phyloP scores from a whole-genome alignment of 352 stramenopile species.

The Pythium guiyangense region DNA sequence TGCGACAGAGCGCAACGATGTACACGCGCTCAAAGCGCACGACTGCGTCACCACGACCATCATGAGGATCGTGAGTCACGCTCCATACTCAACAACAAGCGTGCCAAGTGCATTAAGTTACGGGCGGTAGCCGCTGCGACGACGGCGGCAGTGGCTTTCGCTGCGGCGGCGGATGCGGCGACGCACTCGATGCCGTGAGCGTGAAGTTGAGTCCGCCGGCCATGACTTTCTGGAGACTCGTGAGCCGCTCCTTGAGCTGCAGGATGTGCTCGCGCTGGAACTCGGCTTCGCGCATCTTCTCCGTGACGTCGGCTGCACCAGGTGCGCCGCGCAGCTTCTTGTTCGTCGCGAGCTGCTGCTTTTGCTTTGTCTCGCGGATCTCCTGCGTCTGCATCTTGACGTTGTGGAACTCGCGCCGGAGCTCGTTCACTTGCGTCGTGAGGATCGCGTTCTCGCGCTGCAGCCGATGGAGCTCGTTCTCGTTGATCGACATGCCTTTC shows the following conservation, averaged over 20 bases:
- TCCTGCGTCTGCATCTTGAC: conserved; percentile 72
- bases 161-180: conserved; percentile 2
- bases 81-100: background rate
- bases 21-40: conserved; percentile 70
- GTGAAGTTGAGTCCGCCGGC: conserved; percentile 54
- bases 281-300: conserved; percentile 61
- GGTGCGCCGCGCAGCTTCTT: conserved; percentile 3
- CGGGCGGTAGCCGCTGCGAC: conserved; percentile 59
- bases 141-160: conserved; percentile 11
- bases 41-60: background rate
- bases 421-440: conserved; percentile 79
- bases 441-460: conserved; percentile 82
- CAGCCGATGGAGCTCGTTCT: conserved; percentile 72
- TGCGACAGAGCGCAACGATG: conserved; percentile 78
- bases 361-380: conserved; percentile 42
- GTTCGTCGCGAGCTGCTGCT: conserved; percentile 16
- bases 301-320: conserved; percentile 18
- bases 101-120: conserved; percentile 19
- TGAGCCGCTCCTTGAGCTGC: conserved; percentile 63
- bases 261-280: conserved; percentile 69
- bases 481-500: conserved; percentile 82
- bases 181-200: conserved; percentile 29
- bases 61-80: conserved; percentile 6
- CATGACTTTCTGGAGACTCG: conserved; percentile 57
- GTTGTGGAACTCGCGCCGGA: conserved; percentile 77